Conservation (phyloP, 306 rosid genomes). For the Trifolium repens region DNA sequence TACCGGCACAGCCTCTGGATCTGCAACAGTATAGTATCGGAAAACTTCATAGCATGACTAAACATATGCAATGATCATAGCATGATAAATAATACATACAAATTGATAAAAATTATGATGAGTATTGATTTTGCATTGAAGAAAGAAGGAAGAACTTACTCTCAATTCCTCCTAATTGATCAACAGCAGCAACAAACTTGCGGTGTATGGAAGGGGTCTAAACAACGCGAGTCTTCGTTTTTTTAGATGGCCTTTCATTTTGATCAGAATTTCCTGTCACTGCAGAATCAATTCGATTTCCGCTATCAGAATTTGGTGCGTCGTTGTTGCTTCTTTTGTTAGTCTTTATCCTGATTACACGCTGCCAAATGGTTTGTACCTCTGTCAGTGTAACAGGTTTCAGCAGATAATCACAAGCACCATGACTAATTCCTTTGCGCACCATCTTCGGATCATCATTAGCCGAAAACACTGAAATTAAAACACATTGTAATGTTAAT, state of each 20-base stretch:
- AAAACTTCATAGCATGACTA: too few relatives aligned
- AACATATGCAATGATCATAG: too few relatives aligned
- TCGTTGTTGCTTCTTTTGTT: constrained; percentile 50
- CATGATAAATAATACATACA: too few relatives aligned
- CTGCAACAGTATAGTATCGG: constrained; percentile 46
- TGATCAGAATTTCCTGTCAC: constrained; percentile 56
- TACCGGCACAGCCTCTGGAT: constrained; percentile 74
- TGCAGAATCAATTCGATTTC: constrained; percentile 43
- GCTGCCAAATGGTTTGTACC: constrained; percentile 94
- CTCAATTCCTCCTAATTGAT: constrained; percentile 78
- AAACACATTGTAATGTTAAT: too few relatives aligned
- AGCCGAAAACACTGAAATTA: constrained; percentile 74
- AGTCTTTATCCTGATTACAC: constrained; percentile 79
- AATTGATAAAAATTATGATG: neutral
- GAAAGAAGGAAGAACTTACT: constrained; percentile 61
- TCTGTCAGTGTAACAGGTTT: constrained; percentile 90
- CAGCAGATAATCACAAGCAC: constrained; percentile 93
- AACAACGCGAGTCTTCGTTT: constrained; percentile 94
- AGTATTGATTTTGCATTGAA: neutral
- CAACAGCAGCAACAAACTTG: constrained; percentile 87
- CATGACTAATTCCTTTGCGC: constrained; percentile 87
- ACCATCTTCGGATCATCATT: constrained; percentile 80
- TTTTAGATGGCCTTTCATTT: constrained; percentile 57
- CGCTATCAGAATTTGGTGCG: constrained; percentile 28
- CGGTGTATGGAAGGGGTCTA: constrained; percentile 84